Evolutionary conservation across 1,284 basidiomycete species (phyloP).

Genomic region (Gastroboletus turbinatus): DNA sequence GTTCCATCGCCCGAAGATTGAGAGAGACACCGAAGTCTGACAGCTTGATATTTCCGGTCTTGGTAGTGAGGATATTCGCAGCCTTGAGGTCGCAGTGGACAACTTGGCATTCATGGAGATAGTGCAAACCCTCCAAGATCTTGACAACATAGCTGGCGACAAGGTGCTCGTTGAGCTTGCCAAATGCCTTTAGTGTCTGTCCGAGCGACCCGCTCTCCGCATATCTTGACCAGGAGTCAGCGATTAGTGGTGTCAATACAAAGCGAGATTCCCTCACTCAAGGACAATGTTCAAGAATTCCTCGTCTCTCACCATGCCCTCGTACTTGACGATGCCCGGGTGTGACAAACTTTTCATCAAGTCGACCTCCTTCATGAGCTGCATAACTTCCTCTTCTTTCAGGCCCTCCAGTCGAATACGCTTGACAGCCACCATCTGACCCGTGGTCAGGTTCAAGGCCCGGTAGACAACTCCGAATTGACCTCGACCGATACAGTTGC

Average conservation of each 20-base stretch:
- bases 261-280: conserved; percentile 62
- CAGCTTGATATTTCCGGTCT: conserved; percentile 95
- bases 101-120: conserved; percentile 81
- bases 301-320: conserved; percentile 90
- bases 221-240: conserved; percentile 53
- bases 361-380: conserved; percentile 91
- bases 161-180: conserved; percentile 86
- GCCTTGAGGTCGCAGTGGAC: conserved; percentile 96
- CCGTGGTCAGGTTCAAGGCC: conserved; percentile 88
- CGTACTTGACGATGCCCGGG: conserved; percentile 94
- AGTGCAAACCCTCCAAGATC: conserved; percentile 90
- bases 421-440: conserved; percentile 94
- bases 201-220: conserved; percentile 93
- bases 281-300: conserved; percentile 88
- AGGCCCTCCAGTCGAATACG: conserved; percentile 85
- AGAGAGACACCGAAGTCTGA: conserved; percentile 99
- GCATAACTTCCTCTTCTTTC: conserved; percentile 81
- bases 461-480: conserved; percentile 96
- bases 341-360: conserved; percentile 86
- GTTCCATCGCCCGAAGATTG: conserved; percentile 93
- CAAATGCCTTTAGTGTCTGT: conserved; percentile 88
- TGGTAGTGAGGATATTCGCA: conserved; percentile 97
- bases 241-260: conserved; percentile 13
- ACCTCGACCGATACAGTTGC: conserved; percentile 93
- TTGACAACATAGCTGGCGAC: conserved; percentile 90